phyloP scores from a whole-genome alignment of 139 green algal species.

The Edaphochlamys debaryana region DNA sequence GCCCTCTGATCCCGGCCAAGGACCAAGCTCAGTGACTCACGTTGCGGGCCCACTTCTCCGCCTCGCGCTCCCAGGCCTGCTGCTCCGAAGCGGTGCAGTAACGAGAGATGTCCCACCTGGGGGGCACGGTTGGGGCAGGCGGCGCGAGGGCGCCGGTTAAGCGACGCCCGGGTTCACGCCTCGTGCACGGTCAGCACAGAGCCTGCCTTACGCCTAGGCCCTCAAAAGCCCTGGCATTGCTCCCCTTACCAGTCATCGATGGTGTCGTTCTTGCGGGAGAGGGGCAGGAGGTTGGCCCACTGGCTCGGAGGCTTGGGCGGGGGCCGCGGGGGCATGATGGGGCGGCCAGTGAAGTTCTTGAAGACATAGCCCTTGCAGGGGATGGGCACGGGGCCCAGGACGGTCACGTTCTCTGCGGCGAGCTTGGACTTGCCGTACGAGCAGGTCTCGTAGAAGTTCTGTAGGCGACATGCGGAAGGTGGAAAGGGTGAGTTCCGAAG shows the following conservation, averaged over 20 bases:
- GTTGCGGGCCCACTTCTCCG: background rate
- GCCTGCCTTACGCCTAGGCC: no score
- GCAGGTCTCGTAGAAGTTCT: slow-evolving; percentile 20
- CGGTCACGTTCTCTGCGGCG: background rate
- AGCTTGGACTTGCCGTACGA: background rate
- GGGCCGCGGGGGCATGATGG: no score
- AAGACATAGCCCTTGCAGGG: background rate
- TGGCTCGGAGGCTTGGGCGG: no score
- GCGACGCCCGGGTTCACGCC: no score
- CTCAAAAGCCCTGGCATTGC: no score
- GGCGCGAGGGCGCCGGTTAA: no score
- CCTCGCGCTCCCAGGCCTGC: background rate
- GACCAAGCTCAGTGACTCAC: no score
- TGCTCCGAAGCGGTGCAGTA: background rate
- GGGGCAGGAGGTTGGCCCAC: background rate
- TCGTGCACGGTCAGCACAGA: no score
- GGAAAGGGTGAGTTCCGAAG: no score
- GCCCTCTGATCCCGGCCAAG: no score
- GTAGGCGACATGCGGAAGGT: background rate
- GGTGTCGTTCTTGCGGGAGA: background rate
- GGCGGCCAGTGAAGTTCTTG: background rate
- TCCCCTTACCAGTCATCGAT: background rate
- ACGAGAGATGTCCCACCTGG: background rate
- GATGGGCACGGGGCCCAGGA: background rate
- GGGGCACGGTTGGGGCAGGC: no score